Percentiles rank a stretch among this genome's conserved stretches.
These are phyloP conservation scores for Nannizzia gypsea DNA, from an alignment of 2,329 filamentous ascomycete genomes.

Conservation along the genomic window DNA sequence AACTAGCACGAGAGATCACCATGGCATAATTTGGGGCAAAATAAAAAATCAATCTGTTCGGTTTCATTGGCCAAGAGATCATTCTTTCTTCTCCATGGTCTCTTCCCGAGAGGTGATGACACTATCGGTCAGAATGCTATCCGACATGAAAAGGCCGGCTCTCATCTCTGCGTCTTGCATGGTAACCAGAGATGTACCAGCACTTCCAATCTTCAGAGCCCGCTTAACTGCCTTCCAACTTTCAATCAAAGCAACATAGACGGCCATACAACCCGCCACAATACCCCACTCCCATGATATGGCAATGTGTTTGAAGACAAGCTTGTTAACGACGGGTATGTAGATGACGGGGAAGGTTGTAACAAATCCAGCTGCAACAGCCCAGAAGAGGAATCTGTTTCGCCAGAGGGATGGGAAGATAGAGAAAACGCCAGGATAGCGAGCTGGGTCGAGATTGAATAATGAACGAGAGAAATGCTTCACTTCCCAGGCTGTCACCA, in stretches of 20 bases:
- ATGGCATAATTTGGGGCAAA: background rate
- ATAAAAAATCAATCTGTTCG: background rate
- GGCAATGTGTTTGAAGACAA: constrained; percentile 53
- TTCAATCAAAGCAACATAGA: constrained; percentile 54
- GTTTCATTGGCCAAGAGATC: background rate
- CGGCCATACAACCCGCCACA: constrained; percentile 45
- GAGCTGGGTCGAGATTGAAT: constrained; percentile 48
- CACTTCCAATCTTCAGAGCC: constrained; percentile 24
- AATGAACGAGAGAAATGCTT: constrained; percentile 61
- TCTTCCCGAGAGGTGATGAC: constrained; percentile 10
- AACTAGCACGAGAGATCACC: background rate
- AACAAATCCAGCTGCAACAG: constrained; percentile 45
- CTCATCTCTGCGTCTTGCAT: constrained; percentile 25
- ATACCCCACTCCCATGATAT: constrained; percentile 60
- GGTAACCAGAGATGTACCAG: constrained; percentile 22
- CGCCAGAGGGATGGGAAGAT: constrained; percentile 55
- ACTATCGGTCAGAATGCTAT: background rate
- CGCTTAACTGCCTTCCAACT: constrained; percentile 56
- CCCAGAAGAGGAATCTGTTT: constrained; percentile 60
- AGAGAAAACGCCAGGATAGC: constrained; percentile 49
- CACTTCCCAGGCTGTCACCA: constrained; percentile 70
- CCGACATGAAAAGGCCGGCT: constrained; percentile 18
- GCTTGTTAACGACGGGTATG: constrained; percentile 52
- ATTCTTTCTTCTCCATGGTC: constrained; percentile 11
- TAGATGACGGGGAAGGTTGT: constrained; percentile 50